A percentile compares a stretch with the other conserved stretches of the same genome.
These are phyloP conservation scores for Heterobasidion parviporum DNA, from an alignment of 1,284 basidiomycete genomes.

Conservation along the genomic window DNA sequence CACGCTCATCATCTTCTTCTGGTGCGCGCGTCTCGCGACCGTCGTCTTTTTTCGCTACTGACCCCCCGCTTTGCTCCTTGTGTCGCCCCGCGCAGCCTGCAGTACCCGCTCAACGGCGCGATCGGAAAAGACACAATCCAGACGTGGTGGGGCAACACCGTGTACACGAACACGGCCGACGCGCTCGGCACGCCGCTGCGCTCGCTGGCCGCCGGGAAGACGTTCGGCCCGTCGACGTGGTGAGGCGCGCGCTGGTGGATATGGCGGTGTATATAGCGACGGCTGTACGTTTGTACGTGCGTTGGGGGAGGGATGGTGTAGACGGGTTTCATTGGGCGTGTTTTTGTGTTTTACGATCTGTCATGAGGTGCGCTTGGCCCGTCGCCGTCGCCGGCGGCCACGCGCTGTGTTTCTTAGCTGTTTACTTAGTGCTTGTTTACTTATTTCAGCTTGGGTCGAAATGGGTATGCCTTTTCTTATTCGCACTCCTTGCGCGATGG, in stretches of 20 bases:
- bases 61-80: neutral
- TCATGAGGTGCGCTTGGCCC: too few relatives aligned
- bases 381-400: too few relatives aligned
- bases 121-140: neutral
- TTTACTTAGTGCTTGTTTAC: too few relatives aligned
- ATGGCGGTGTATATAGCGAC: too few relatives aligned
- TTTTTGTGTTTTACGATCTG: too few relatives aligned
- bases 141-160: constrained; percentile 68
- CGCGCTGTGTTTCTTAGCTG: too few relatives aligned
- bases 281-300: too few relatives aligned
- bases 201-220: constrained; percentile 32
- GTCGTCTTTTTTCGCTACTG: neutral
- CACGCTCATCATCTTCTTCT: constrained; percentile 28
- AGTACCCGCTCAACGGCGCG: neutral
- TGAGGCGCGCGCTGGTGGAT: constrained; percentile 8
- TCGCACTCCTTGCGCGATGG: too few relatives aligned
- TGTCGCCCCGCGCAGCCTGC: neutral
- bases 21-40: neutral
- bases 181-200: constrained; percentile 46
- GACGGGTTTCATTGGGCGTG: too few relatives aligned
- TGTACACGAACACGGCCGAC: constrained; percentile 56
- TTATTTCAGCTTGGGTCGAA: too few relatives aligned
- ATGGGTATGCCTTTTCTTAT: too few relatives aligned
- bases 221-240: constrained; percentile 54
- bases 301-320: too few relatives aligned